Percentiles rank a stretch among this genome's conserved stretches.
phyloP scores from a whole-genome alignment of 2,329 filamentous ascomycete genomes.

The Blastomyces percursus region DNA sequence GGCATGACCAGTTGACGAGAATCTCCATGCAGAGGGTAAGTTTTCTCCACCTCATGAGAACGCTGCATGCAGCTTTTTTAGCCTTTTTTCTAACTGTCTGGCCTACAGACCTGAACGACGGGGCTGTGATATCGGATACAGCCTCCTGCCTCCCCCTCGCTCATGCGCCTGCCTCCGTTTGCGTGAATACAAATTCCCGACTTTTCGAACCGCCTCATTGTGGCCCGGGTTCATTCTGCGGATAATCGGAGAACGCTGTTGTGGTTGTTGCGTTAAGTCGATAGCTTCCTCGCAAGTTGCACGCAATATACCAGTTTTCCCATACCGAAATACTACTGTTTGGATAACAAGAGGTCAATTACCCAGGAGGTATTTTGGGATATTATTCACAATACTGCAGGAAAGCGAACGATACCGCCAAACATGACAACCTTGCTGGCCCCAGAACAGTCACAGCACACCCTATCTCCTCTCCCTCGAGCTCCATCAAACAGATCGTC shows the following conservation, averaged over 20 bases:
- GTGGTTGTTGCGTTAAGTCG: background rate
- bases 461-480: constrained; percentile 27
- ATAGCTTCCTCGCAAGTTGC: no score
- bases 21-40: background rate
- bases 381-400: background rate
- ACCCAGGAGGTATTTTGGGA: background rate
- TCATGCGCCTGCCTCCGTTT: background rate
- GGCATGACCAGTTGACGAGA: background rate
- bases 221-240: background rate
- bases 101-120: background rate
- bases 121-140: background rate
- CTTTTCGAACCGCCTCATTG: background rate
- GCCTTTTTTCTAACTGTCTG: background rate
- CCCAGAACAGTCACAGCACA: background rate
- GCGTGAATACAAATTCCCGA: background rate
- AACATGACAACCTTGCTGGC: background rate
- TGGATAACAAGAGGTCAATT: background rate
- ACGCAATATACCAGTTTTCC: background rate
- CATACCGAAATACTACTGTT: background rate
- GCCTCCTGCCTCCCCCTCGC: background rate
- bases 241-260: no score
- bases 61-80: background rate
- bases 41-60: background rate
- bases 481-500: constrained; percentile 35
- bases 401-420: background rate